A percentile compares a stretch with the other conserved stretches of the same genome.
Evolutionary conservation across 2,329 filamentous ascomycete species (phyloP).

Genomic region (Capronia epimyces): DNA sequence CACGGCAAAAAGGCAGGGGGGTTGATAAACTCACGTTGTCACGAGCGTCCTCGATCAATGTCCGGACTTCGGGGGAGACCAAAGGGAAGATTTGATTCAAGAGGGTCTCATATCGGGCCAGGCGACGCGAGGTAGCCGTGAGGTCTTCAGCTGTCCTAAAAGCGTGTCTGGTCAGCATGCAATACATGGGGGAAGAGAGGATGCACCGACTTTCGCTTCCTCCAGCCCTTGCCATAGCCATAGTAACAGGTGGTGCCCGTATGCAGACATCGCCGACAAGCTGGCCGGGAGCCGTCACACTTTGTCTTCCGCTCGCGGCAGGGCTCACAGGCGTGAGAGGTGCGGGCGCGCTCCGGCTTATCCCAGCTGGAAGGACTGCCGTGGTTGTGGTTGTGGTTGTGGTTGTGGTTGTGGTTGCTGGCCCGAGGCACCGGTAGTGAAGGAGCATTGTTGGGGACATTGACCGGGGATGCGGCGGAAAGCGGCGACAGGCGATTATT

Average conservation of each 20-base stretch:
- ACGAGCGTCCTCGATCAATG: constrained; percentile 27
- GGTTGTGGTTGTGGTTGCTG: background rate
- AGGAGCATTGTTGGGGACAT: constrained; percentile 8
- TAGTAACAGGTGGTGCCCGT: constrained; percentile 28
- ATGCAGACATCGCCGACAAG: constrained; percentile 28
- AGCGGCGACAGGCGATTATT: constrained; percentile 14
- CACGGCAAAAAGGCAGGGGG: background rate
- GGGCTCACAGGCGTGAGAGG: constrained; percentile 29
- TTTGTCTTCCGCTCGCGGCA: constrained; percentile 30
- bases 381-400: background rate
- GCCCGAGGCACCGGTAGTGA: constrained; percentile 11
- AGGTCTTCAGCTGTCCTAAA: constrained; percentile 29
- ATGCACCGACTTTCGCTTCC: constrained; percentile 28
- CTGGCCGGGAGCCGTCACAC: constrained; percentile 27
- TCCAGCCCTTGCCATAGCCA: constrained; percentile 30
- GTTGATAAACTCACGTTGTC: constrained; percentile 18
- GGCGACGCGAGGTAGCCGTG: constrained; percentile 25
- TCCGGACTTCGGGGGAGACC: constrained; percentile 25
- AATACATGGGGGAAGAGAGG: background rate
- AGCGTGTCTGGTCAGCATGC: constrained; percentile 4
- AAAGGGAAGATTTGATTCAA: constrained; percentile 27
- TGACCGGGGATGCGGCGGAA: constrained; percentile 2
- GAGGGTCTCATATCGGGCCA: constrained; percentile 27
- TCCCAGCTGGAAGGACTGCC: constrained; percentile 21
- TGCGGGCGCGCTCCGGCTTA: constrained; percentile 27